phyloP scores from a whole-genome alignment of 768 basidiomycete genomes.

The Lentinula sp. region DNA sequence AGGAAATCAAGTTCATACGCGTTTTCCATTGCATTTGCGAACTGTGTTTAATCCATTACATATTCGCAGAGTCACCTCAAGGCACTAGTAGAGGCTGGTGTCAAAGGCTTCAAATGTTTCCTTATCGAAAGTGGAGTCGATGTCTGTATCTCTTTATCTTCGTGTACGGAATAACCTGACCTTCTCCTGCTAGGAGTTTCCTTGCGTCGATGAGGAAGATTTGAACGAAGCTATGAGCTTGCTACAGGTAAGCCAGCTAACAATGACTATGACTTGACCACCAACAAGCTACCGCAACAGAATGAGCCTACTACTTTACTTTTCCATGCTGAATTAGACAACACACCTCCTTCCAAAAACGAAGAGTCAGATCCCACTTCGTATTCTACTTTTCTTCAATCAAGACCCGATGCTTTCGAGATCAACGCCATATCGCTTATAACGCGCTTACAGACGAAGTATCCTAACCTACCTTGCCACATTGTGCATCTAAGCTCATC shows the following conservation, averaged over 20 bases:
- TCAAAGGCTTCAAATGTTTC: constrained; percentile 97
- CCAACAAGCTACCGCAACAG: constrained; percentile 27
- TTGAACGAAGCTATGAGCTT: constrained; percentile 64
- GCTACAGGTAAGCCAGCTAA: constrained; percentile 49
- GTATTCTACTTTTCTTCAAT: constrained; percentile 81
- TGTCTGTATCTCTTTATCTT: constrained; percentile 32
- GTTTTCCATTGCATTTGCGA: constrained; percentile 7
- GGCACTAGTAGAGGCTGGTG: constrained; percentile 72
- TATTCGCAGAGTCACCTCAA: constrained; percentile 56
- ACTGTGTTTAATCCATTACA: neutral
- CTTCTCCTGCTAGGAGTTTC: constrained; percentile 69
- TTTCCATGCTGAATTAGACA: constrained; percentile 89
- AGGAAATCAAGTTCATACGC: constrained; percentile 62
- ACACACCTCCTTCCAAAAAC: constrained; percentile 2
- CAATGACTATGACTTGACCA: neutral
- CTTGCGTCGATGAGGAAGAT: constrained; percentile 71
- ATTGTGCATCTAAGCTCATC: constrained; percentile 95
- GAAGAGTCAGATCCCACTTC: constrained; percentile 27
- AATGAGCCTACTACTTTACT: constrained; percentile 64
- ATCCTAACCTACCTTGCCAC: constrained; percentile 75
- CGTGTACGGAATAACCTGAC: constrained; percentile 2
- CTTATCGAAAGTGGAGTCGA: constrained; percentile 94
- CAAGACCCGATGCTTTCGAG: constrained; percentile 80
- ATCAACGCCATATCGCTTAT: constrained; percentile 77
- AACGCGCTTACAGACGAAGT: constrained; percentile 51